Percentiles rank a stretch among this genome's conserved stretches.
Evolutionary conservation across 495 filamentous ascomycete species (phyloP).

Genomic region (Aspergillus leporis): DNA sequence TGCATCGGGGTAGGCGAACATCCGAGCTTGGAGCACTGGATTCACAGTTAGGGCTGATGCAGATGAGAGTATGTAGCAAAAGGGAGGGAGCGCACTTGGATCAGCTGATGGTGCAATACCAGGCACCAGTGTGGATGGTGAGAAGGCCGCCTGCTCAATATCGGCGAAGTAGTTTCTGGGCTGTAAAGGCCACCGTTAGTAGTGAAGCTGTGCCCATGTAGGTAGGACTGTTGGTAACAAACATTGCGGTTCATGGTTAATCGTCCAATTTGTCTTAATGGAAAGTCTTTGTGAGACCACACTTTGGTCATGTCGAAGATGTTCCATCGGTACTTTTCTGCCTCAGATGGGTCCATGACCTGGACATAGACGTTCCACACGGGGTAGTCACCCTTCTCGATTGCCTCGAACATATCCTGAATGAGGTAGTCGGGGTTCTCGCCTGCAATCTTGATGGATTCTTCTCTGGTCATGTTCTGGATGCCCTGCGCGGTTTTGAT

Average conservation of each 20-base stretch:
- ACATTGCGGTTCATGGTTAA: slow-evolving; percentile 35
- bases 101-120: slow-evolving; percentile 41
- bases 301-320: slow-evolving; percentile 44
- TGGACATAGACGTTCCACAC: slow-evolving; percentile 41
- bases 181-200: neutral
- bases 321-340: slow-evolving; percentile 28
- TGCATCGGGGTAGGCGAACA: slow-evolving; percentile 68
- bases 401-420: slow-evolving; percentile 30
- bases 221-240: neutral
- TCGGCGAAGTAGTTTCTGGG: slow-evolving; percentile 44
- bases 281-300: slow-evolving; percentile 28
- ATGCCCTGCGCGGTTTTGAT: slow-evolving; percentile 65
- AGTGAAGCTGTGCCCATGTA: neutral
- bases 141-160: slow-evolving; percentile 48
- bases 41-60: neutral
- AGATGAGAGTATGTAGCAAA: neutral
- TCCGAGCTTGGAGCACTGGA: slow-evolving; percentile 60
- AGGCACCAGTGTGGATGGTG: slow-evolving; percentile 44
- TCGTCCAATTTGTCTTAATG: slow-evolving; percentile 31
- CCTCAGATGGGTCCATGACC: slow-evolving; percentile 38
- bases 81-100: slow-evolving; percentile 16
- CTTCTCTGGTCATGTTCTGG: slow-evolving; percentile 62
- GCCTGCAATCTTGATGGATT: slow-evolving; percentile 56
- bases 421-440: slow-evolving; percentile 31
- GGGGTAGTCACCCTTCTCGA: slow-evolving; percentile 33